Base-by-base conservation (phyloP, 257 asterid species). In the Buddleja alternifolia region DNA sequence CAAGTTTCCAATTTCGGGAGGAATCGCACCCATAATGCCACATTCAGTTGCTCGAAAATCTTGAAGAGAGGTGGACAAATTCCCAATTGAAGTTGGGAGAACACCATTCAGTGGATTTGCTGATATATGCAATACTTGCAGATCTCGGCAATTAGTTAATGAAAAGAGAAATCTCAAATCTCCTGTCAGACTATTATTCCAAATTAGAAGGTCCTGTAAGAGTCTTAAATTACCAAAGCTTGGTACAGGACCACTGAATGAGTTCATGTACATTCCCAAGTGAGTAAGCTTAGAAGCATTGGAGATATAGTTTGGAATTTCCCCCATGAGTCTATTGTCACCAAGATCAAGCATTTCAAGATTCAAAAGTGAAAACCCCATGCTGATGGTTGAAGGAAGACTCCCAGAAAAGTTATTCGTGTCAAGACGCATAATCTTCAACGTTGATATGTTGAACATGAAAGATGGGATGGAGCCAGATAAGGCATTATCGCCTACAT, bases 271-370 rank as follows among this genome's bases (percentile, higher is more conserved):
- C 67, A 77, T 24, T 25, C 0, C 40, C 6, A 77, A n/a, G 48
- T 15, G 2, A 12, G 29, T 15, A 46, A 76, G 74, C 46, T 71
- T 51, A 37, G 81, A 53, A 23, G 81, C 81, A 71, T 71, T 76
- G 37, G 56, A 1, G 34, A 29, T 29, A 5, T 29, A 29, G 5
- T 2, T 29, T 29, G 81, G 78, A 44, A 77, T 63, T 11, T 12
- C 8, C 41, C 81, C 77, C 7, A 29, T 66, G 50, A 78, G 62
- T 34, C n/a, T 46, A 61, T 73, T 78, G 3, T 8, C 9, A 10
- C 8, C 3, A 15, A 73, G 19, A 69, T 78, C 37, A 42, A 73
- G n/a, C 8, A 2, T 14, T 20, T 32, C 32, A 63, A 78, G 58
- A 19, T 57, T 73, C 8, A 78, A 66, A 72, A 72, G 75, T 48